Evolutionary conservation across 495 filamentous ascomycete genomes (phyloP).

Genomic region (Penicillium verhagenii): DNA sequence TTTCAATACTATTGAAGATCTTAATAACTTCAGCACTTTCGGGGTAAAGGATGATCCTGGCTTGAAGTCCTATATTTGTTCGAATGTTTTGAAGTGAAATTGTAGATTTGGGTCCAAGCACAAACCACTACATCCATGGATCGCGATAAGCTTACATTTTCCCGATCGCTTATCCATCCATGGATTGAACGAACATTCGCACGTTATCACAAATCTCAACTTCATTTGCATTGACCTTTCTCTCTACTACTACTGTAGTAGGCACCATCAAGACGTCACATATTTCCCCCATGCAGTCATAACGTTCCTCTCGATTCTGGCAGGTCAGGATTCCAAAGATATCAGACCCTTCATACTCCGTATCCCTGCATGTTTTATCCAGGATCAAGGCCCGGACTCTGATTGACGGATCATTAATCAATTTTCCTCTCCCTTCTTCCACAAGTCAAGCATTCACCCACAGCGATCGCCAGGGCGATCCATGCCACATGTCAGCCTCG

Average conservation of each 20-base stretch:
- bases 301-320: background rate
- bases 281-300: background rate
- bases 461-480: constrained; percentile 8
- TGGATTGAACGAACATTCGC: too few species aligned
- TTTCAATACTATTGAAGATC: too few species aligned
- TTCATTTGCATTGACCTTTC: too few species aligned
- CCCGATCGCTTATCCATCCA: background rate
- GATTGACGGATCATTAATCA: background rate
- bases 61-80: background rate
- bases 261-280: background rate
- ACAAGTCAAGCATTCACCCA: constrained; percentile 1
- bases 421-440: background rate
- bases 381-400: background rate
- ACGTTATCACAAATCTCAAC: background rate
- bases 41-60: background rate
- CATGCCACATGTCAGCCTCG: background rate
- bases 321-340: background rate
- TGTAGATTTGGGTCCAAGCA: background rate
- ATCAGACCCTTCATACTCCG: background rate
- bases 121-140: too few species aligned
- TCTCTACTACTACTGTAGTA: too few species aligned
- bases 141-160: background rate
- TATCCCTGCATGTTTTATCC: constrained; percentile 1
- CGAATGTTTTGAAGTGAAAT: background rate
- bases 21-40: too few species aligned